Evolutionary conservation across 1,284 basidiomycete species (phyloP), one percentile per base, ranked within the genome.

Genomic region (Puccinia horiana): DNA sequence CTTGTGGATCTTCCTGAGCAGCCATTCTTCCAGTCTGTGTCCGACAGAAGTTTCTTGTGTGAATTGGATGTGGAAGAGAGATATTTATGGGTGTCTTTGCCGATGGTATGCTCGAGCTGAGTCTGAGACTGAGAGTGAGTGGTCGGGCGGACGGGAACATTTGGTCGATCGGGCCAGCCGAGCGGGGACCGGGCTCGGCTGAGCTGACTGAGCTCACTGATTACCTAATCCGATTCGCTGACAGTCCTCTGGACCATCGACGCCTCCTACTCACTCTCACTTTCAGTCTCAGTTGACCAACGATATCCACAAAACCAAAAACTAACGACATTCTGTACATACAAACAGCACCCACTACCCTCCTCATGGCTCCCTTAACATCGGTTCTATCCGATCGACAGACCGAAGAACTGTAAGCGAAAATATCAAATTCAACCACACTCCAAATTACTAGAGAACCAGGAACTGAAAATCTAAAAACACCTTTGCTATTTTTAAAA

Each of bases 341-440:
- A n/a, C 29, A 23, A 37, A 44, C 47, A 40, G n/a, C 29, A 49
- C 29, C 40, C 44, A 44, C 29, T 42, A 20, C 2, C 29, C 35
- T 9, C 20, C 26, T 6, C 52, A 73, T 81, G 69, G 70, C 70
- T 0, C 69, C 79, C 56, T 35, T 72, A 23, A 54, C 77, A 11
- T 81, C 79, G 29, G 42, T 81, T 84, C 90, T 94, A 83, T 92
- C 92, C 40, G 92, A 93, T 84, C 88, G 92, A 78, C 93, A 94
- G 88, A 92, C 90, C 88, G 93, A 94, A 87, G 93, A 94, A 87
- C 89, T 94, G 92, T 93, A 86, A 87, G 92, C 0, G 20, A 32
- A 37, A 18, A 76, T 32, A 12, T 26, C 18, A 8, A 23, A 75
- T 6, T 9, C 11, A 12, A 18, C 4, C 20, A 58, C 4, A 65